Percentiles rank a stretch among this genome's conserved stretches.
Conservation (phyloP, 805 yeast species). For the Debaryomyces maramus region DNA sequence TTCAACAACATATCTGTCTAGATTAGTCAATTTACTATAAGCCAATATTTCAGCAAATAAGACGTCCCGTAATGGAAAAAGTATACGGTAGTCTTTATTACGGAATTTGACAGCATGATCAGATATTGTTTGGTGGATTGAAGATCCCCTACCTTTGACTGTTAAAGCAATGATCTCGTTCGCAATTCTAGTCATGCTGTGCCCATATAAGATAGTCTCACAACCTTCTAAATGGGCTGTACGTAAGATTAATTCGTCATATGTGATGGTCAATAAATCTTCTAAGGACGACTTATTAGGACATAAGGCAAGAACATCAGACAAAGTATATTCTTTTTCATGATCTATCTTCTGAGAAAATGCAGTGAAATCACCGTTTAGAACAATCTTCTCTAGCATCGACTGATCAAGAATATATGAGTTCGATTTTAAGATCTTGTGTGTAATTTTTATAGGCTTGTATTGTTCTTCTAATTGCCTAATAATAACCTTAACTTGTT, state of each 20-base stretch:
- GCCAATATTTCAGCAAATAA: constrained; percentile 65
- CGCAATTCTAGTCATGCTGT: constrained; percentile 81
- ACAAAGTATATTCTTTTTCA: constrained; percentile 16
- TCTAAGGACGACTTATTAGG: constrained; percentile 62
- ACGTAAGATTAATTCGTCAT: constrained; percentile 45
- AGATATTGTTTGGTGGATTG: constrained; percentile 52
- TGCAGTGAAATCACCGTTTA: constrained; percentile 31
- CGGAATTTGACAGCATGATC: constrained; percentile 37
- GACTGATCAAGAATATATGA: constrained; percentile 34
- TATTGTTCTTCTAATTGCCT: constrained; percentile 18
- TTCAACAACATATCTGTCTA: constrained; percentile 32
- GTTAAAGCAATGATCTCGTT: constrained; percentile 76
- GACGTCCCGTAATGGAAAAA: constrained; percentile 77
- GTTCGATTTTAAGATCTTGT: constrained; percentile 44
- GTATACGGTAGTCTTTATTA: constrained; percentile 39
- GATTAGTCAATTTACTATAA: constrained; percentile 45
- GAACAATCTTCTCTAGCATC: constrained; percentile 28
- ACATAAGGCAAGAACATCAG: constrained; percentile 37
- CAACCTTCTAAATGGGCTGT: constrained; percentile 47
- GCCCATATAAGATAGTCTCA: constrained; percentile 68
- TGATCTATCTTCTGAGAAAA: constrained; percentile 10
- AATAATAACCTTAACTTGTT: constrained; percentile 15
- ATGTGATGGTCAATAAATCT: constrained; percentile 55
- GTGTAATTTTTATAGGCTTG: constrained; percentile 26
- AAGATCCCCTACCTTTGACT: constrained; percentile 83